Base-by-base conservation (phyloP, 768 basidiomycete genomes). In the Mycena crocata region DNA sequence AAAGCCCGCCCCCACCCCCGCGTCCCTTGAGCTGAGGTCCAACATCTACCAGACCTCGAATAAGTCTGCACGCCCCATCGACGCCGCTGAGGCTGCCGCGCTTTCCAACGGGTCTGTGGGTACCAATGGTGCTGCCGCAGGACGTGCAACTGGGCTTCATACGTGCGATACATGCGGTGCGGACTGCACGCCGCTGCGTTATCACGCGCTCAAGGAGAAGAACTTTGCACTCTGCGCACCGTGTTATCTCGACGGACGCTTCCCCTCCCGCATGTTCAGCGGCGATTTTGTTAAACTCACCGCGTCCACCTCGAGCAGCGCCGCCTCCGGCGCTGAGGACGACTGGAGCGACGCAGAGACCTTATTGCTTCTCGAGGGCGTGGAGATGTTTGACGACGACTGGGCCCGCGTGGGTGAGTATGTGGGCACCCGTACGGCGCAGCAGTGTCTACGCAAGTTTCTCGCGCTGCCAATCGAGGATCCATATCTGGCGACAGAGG, bases 361-460 rank as follows among this genome's bases (percentile, higher is more conserved):
- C 23, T 79, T 99, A 13, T 79, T 93, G 10, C 83, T 99, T 6
- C 85, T 99, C n/a, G 98, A 99, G 77, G 98, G 91, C 19, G 88
- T 99, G 45, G 98, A 99, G 79, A 98, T 99, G 94, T 95, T 90
- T 77, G 95, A 98, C 70, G 97, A 99, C 73, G 97, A 98, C 74
- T 99, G 97, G 97, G 89, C 89, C 24, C 86, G 89, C 52, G 90
- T 99, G 68, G 92, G 96, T 70, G 93, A 95, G 71, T 96, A 99
- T 75, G 96, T 99, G 50, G 93, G 92, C 15, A 93, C 95, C 28
- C 85, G 97, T 46, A 90, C 91, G 3, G 91, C 95, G 26, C 96
- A 99, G 73, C 95, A 98, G 77, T 99, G 98, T 76, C 92, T 99
- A 72, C 90, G 92, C 72, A 93, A 95, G 76, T 99, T 99, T 87